Evolutionary conservation across 495 filamentous ascomycete genomes (phyloP).

Genomic region (Friedmanniomyces endolithicus): DNA sequence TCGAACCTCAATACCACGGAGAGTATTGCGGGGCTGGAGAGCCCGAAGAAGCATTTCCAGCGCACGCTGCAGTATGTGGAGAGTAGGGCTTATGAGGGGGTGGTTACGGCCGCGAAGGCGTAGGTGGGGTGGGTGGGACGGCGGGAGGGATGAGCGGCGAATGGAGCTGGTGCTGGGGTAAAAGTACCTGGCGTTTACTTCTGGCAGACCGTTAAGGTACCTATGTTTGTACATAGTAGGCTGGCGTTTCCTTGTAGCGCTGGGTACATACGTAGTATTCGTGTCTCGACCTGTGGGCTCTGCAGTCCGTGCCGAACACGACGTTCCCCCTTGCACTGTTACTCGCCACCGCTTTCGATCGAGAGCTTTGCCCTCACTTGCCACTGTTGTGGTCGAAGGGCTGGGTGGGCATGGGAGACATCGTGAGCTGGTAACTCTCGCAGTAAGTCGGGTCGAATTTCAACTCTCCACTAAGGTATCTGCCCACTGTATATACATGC

Average conservation of each 20-base stretch:
- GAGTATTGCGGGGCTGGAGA: conserved; percentile 67
- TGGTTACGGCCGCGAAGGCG: conserved; percentile 29
- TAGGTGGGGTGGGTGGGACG: background rate
- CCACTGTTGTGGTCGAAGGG: no score
- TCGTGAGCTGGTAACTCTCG: no score
- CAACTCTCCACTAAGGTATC: background rate
- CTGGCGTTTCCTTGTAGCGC: background rate
- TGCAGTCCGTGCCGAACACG: no score
- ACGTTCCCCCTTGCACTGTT: no score
- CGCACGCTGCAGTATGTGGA: conserved; percentile 87
- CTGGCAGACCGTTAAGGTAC: background rate
- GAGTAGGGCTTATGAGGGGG: conserved; percentile 82
- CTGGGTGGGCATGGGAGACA: no score
- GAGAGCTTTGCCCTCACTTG: no score
- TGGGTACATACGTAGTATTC: background rate
- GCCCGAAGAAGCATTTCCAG: conserved; percentile 81
- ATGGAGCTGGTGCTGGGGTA: background rate
- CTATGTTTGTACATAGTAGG: background rate
- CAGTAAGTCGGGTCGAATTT: background rate
- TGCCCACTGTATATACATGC: background rate
- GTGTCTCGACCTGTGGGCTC: background rate
- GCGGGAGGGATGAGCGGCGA: background rate
- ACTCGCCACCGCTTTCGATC: no score
- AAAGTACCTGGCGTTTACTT: no score
- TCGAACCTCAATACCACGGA: conserved; percentile 82